phyloP scores from a whole-genome alignment of 768 basidiomycete genomes.

The Suillus americanus region DNA sequence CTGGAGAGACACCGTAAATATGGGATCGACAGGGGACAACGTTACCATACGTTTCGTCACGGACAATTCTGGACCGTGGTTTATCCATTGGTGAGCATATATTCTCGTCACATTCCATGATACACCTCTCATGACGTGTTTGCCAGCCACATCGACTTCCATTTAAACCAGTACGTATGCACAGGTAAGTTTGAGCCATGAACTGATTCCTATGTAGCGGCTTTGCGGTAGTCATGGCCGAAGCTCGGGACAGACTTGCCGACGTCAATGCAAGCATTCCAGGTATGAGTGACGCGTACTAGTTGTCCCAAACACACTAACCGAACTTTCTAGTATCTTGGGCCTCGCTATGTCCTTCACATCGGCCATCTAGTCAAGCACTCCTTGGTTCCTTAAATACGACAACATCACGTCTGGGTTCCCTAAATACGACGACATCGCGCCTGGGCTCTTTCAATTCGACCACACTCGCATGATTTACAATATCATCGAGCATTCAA shows the following conservation, averaged over 20 bases:
- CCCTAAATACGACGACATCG: not conserved
- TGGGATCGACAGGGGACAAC: conserved; percentile 38
- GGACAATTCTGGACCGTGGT: conserved; percentile 67
- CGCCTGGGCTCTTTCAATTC: not conserved
- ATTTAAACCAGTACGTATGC: conserved; percentile 23
- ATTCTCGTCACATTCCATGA: not conserved
- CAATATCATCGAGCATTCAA: not conserved
- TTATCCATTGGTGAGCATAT: conserved; percentile 39
- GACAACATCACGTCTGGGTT: not conserved
- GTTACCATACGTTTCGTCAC: conserved; percentile 60
- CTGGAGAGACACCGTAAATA: conserved; percentile 35
- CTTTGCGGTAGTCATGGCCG: conserved; percentile 32
- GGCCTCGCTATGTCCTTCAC: conserved; percentile 17
- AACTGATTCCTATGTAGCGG: conserved; percentile 20
- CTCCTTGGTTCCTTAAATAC: not conserved
- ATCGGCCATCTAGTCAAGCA: conserved; percentile 3
- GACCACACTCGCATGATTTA: not conserved
- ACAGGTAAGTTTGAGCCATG: not conserved
- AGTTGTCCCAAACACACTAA: not conserved
- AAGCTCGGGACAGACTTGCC: conserved; percentile 19
- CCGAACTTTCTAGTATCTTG: conserved; percentile 18
- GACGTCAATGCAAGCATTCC: conserved; percentile 10
- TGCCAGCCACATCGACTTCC: conserved; percentile 32
- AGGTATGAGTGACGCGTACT: conserved; percentile 12
- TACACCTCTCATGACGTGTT: conserved; percentile 2